Conservation (phyloP, 2,329 filamentous ascomycete species). For the Orbilia ellipsospora region DNA sequence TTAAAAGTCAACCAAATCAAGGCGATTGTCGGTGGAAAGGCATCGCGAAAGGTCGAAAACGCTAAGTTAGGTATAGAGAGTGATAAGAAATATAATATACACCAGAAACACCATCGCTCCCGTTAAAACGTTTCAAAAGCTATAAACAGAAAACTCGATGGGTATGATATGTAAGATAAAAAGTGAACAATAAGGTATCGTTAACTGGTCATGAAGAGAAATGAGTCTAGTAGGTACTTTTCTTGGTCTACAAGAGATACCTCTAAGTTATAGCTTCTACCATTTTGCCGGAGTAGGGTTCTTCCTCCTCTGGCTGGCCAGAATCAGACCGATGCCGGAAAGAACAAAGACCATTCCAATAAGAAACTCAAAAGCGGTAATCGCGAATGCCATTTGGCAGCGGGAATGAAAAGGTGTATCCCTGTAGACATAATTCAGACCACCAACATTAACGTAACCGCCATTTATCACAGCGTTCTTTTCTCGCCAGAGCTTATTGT, state of each 20-base stretch:
- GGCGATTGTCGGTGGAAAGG: too few relatives aligned
- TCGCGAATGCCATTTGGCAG: conserved; percentile 49
- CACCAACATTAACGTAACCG: conserved; percentile 38
- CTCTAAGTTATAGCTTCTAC: conserved; percentile 8
- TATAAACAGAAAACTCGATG: not conserved
- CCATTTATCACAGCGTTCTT: conserved; percentile 40
- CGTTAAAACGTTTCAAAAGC: not conserved
- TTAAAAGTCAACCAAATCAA: not conserved
- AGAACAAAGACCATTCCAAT: conserved; percentile 37
- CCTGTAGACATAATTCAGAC: conserved; percentile 39
- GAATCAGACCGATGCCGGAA: conserved; percentile 28
- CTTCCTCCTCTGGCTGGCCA: conserved; percentile 30
- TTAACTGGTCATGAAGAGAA: not conserved
- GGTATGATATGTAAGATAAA: not conserved
- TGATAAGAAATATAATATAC: conserved; percentile 3
- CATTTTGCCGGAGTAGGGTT: conserved; percentile 30
- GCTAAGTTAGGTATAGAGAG: not conserved
- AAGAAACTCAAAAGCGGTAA: conserved; percentile 48
- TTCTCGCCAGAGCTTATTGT: conserved; percentile 44
- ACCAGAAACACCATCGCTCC: not conserved
- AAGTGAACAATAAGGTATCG: not conserved
- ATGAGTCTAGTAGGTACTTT: not conserved
- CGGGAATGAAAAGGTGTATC: conserved; percentile 43
- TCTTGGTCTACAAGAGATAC: conserved; percentile 6
- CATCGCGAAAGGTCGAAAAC: not conserved